Conservation (phyloP, 2,329 filamentous ascomycete genomes). For the Stenocarpella maydis region DNA sequence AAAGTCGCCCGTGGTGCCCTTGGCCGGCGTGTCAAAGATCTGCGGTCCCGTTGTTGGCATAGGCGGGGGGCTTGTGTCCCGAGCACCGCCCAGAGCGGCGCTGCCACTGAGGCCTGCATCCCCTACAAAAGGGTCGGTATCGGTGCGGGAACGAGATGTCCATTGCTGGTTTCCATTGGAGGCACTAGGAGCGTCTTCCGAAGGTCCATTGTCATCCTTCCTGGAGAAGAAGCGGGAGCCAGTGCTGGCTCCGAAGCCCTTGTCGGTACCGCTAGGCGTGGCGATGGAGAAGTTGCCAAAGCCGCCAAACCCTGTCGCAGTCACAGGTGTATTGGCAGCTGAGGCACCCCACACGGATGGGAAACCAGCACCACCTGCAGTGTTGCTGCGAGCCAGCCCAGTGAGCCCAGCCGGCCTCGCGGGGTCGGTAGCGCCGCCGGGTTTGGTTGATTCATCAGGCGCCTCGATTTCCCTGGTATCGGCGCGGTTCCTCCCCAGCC, state of each 20-base stretch:
- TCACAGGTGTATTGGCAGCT: conserved; percentile 65
- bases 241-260: conserved; percentile 74
- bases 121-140: conserved; percentile 78
- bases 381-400: conserved; percentile 62
- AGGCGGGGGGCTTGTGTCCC: conserved; percentile 68
- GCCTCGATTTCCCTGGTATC: conserved; percentile 65
- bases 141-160: conserved; percentile 70
- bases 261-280: conserved; percentile 69
- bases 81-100: conserved; percentile 77
- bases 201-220: conserved; percentile 67
- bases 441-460: conserved; percentile 55
- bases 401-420: conserved; percentile 51
- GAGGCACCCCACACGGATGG: conserved; percentile 55
- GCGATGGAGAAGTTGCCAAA: conserved; percentile 90
- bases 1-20: conserved; percentile 65
- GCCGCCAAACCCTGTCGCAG: conserved; percentile 78
- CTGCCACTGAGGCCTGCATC: conserved; percentile 71
- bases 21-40: conserved; percentile 62
- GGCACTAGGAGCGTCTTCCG: conserved; percentile 66
- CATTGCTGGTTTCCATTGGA: conserved; percentile 56
- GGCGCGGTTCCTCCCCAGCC: conserved; percentile 61
- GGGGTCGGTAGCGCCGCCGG: conserved; percentile 42
- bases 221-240: conserved; percentile 62
- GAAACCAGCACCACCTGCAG: conserved; percentile 56
- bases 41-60: conserved; percentile 41